These are phyloP conservation scores for Penicillium polonicum DNA, from an alignment of 2,329 filamentous ascomycete species.

Conservation along the genomic window DNA sequence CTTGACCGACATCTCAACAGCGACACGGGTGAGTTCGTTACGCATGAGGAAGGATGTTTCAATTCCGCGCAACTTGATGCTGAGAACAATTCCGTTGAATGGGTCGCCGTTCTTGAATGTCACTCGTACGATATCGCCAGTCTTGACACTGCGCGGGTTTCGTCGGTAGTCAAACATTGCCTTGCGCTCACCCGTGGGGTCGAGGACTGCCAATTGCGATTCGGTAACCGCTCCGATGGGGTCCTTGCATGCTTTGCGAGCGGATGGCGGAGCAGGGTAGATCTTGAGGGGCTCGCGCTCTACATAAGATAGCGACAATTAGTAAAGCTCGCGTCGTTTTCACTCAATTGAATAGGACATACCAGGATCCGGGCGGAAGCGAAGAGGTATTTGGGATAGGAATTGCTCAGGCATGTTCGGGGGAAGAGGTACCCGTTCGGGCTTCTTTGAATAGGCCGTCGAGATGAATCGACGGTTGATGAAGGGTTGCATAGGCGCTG, in stretches of 20 bases:
- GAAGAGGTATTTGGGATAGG: conserved; percentile 43
- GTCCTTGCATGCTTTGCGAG: conserved; percentile 49
- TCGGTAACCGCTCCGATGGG: conserved; percentile 67
- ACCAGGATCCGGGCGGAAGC: conserved; percentile 41
- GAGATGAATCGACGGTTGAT: conserved; percentile 50
- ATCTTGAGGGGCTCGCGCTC: conserved; percentile 52
- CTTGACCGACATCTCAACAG: conserved; percentile 98
- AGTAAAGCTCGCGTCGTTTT: not conserved
- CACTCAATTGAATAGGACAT: conserved; percentile 10
- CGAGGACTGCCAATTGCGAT: conserved; percentile 70
- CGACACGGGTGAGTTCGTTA: conserved; percentile 79
- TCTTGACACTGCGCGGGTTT: conserved; percentile 75
- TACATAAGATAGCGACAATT: conserved; percentile 14
- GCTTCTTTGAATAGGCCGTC: conserved; percentile 48
- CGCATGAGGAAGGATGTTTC: conserved; percentile 86
- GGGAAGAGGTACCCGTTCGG: conserved; percentile 42
- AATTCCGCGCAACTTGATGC: conserved; percentile 80
- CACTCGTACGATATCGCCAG: conserved; percentile 89
- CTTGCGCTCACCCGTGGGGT: conserved; percentile 79
- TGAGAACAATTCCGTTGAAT: conserved; percentile 83
- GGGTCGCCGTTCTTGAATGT: conserved; percentile 82
- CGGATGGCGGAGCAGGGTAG: conserved; percentile 50
- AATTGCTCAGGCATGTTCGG: conserved; percentile 43
- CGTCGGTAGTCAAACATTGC: conserved; percentile 71
- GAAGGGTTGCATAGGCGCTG: conserved; percentile 56